Evolutionary conservation across 495 filamentous ascomycete species (phyloP).

Genomic region (Xylaria flabelliformis): DNA sequence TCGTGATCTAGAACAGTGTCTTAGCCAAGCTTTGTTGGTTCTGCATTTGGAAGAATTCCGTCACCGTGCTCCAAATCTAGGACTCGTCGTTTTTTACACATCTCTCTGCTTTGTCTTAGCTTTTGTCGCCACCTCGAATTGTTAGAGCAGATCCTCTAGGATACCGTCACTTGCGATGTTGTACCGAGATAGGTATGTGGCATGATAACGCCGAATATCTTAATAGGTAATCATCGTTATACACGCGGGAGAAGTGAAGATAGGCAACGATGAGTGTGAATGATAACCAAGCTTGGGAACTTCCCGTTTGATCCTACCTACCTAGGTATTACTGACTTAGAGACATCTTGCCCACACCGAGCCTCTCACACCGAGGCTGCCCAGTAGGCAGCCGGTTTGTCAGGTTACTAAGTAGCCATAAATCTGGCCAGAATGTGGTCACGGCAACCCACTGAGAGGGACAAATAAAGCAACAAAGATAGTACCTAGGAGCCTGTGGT

Average conservation of each 20-base stretch:
- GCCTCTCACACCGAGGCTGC: not conserved
- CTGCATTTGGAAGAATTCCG: constrained; percentile 5
- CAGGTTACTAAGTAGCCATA: not conserved
- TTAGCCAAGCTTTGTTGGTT: constrained; percentile 1
- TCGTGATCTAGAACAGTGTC: constrained; percentile 17
- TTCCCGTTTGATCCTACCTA: not conserved
- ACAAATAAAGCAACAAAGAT: not conserved
- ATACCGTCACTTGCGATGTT: constrained; percentile 7
- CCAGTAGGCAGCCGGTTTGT: constrained; percentile 2
- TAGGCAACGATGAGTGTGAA: not conserved
- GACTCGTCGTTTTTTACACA: constrained; percentile 19
- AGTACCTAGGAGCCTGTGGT: not conserved
- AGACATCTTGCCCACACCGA: constrained; percentile 5
- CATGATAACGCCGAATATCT: not conserved
- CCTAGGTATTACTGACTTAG: not conserved
- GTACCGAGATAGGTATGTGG: not conserved
- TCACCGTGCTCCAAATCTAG: constrained; percentile 23
- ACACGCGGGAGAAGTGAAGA: not conserved
- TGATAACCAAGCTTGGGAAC: not conserved
- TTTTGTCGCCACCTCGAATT: not conserved
- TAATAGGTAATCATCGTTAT: not conserved
- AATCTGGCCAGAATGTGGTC: not conserved
- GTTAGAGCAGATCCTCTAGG: constrained; percentile 10
- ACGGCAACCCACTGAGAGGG: not conserved
- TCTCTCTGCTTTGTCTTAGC: not conserved